Conservation (phyloP, 768 basidiomycete species). For the Clathrus columnatus region DNA sequence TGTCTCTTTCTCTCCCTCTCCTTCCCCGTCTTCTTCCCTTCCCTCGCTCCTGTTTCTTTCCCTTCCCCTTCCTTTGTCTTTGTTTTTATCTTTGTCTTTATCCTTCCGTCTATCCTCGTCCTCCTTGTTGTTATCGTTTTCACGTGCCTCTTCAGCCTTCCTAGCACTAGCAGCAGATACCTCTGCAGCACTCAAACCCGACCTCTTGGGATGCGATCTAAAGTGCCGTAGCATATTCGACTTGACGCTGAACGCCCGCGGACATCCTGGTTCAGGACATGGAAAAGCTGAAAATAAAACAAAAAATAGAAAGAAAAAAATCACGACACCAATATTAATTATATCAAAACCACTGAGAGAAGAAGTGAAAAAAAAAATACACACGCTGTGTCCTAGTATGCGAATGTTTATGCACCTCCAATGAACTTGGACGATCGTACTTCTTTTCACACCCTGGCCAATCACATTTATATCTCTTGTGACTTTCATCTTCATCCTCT, state of each 20-base stretch:
- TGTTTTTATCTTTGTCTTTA: not conserved
- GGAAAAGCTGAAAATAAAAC: conserved; percentile 45
- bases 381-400: not conserved
- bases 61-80: not conserved
- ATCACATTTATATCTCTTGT: conserved; percentile 8
- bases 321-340: too few relatives aligned
- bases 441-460: conserved; percentile 8
- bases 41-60: not conserved
- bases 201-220: conserved; percentile 32
- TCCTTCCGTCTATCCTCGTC: not conserved
- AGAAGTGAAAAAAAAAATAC: not conserved
- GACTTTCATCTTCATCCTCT: conserved; percentile 10
- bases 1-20: not conserved
- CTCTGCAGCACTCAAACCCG: not conserved
- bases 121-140: not conserved
- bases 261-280: conserved; percentile 66
- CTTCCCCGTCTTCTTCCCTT: not conserved
- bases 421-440: conserved; percentile 10
- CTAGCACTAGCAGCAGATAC: not conserved
- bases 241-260: conserved; percentile 74
- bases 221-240: conserved; percentile 80
- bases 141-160: not conserved
- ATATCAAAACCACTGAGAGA: not conserved
- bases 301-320: not conserved
- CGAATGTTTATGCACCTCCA: conserved; percentile 4